Evolutionary conservation across 768 basidiomycete species (phyloP).

Genomic region (Russula vinacea): DNA sequence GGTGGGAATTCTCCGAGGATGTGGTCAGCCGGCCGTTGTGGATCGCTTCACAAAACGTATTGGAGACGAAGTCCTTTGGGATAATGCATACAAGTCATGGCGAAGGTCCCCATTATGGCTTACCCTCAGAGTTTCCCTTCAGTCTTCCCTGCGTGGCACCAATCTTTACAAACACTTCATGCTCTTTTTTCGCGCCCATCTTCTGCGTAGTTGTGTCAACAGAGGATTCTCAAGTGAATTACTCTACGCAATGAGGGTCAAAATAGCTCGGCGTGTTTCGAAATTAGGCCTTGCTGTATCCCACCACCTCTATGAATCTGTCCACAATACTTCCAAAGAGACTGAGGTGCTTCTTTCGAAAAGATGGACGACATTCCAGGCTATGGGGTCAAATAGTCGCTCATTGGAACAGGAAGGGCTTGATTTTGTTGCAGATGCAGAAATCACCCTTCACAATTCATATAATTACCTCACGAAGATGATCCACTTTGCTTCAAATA

Average conservation of each 20-base stretch:
- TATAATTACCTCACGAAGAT: conserved; percentile 7
- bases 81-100: conserved; percentile 43
- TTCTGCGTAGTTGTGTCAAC: conserved; percentile 28
- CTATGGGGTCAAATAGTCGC: not conserved
- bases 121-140: conserved; percentile 44
- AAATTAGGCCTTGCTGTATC: conserved; percentile 24
- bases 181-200: conserved; percentile 37
- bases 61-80: conserved; percentile 48
- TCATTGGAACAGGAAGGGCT: not conserved
- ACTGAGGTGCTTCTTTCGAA: conserved; percentile 1
- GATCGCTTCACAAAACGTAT: conserved; percentile 43
- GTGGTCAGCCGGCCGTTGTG: conserved; percentile 36
- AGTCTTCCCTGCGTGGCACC: conserved; percentile 32
- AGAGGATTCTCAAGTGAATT: conserved; percentile 35
- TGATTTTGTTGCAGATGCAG: conserved; percentile 6
- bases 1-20: conserved; percentile 45
- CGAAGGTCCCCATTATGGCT: conserved; percentile 52
- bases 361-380: conserved; percentile 16
- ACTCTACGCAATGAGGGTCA: conserved; percentile 35
- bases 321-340: not conserved
- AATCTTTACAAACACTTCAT: conserved; percentile 49
- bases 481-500: not conserved
- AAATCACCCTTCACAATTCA: conserved; percentile 10
- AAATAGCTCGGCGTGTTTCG: conserved; percentile 31
- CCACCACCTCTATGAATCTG: not conserved